A percentile compares a stretch with the other conserved stretches of the same genome.
phyloP scores from a whole-genome alignment of 2,329 filamentous ascomycete species.

The Phaeosphaeria sp. region DNA sequence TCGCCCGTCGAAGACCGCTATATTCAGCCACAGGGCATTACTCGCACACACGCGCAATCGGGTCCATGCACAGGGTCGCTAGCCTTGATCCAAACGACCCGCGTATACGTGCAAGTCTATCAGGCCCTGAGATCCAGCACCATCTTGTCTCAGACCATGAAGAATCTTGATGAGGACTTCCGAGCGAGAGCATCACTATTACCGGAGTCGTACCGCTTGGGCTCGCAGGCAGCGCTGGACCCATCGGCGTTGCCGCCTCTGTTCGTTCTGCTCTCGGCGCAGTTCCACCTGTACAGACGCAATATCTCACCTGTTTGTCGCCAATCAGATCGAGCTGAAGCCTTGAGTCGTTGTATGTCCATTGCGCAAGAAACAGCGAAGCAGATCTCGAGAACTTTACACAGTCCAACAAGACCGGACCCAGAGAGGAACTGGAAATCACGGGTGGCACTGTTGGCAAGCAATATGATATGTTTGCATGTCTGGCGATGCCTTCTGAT shows the following conservation, averaged over 20 bases:
- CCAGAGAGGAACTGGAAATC: conserved; percentile 56
- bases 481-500: conserved; percentile 87
- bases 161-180: conserved; percentile 84
- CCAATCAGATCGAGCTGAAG: conserved; percentile 68
- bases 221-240: conserved; percentile 71
- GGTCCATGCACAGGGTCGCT: conserved; percentile 71
- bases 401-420: conserved; percentile 44
- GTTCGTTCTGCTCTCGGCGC: conserved; percentile 79
- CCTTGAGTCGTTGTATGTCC: conserved; percentile 77
- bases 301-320: conserved; percentile 79
- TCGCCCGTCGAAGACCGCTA: conserved; percentile 81
- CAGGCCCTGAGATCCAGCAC: conserved; percentile 69
- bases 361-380: conserved; percentile 80
- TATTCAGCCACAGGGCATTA: conserved; percentile 62
- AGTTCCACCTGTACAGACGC: conserved; percentile 86
- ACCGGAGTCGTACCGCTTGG: conserved; percentile 74
- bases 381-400: conserved; percentile 72
- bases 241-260: conserved; percentile 77
- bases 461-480: conserved; percentile 78
- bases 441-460: conserved; percentile 70
- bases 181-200: conserved; percentile 75
- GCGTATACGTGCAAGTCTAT: conserved; percentile 75
- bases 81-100: conserved; percentile 80
- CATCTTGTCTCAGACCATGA: conserved; percentile 71
- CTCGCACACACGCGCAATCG: conserved; percentile 45